Evolutionary conservation across 495 filamentous ascomycete genomes (phyloP), one percentile per base, ranked within the genome.

Genomic region (Lasiosphaeria miniovina): DNA sequence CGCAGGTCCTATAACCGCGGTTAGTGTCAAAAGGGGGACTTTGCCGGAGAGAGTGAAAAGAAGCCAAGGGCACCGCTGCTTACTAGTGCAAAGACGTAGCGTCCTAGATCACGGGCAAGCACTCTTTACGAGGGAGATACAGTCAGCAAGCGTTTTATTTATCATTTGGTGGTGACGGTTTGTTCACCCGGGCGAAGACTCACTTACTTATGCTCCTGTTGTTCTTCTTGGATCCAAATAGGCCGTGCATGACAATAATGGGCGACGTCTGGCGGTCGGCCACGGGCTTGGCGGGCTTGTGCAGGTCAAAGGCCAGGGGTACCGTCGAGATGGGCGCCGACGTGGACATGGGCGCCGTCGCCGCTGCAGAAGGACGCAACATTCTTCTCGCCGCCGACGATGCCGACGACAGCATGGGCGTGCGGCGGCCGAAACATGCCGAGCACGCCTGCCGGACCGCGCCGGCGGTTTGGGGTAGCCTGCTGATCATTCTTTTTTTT

Each of bases 141-240:
- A 32, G 31, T 63, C 24, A 62, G 51, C 38, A 41, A 41, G 38
- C 38, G 12, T 41, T 41, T 41, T 41, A 41, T 41, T 41, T n/a
- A n/a, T n/a, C n/a, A n/a, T n/a, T 41, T 41, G 38, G 38, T 7
- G 38, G 38, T 1, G 38, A 12, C 1, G 38, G 8, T 41, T 41
- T 41, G 8, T 8, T 41, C 7, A 36, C 8, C 6, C 14, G 17
- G 10, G 3, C 6, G 14, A 61, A 12, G 17, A 77, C 90, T 80
- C 84, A 97, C 94, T 92, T 96, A 86, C 93, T 95, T 62, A 98
- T 94, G 73, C 84, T 92, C 74, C 93, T 77, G 69, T 98, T 94
- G 67, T 98, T 98, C 79, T 90, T 90, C 75, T 96, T 97, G 45
- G 90, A 96, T 31, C 94, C 94, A 69, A 98, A 98, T 14, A 98